Evolutionary conservation across 768 basidiomycete genomes (phyloP).

Genomic region (Pilatotrama ljubarskyi): DNA sequence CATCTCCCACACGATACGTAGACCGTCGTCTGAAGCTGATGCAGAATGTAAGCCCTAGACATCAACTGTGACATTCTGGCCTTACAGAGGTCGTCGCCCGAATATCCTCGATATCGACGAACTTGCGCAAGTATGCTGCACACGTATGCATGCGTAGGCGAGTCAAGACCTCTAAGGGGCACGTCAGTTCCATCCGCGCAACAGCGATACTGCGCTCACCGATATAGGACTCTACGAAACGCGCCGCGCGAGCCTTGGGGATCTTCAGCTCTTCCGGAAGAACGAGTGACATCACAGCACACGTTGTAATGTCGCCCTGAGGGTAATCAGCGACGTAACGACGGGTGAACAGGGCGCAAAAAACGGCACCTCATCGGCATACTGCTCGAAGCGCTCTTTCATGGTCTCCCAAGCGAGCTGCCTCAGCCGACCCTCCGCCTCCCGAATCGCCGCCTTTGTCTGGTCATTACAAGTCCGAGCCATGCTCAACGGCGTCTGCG

Average conservation of each 20-base stretch:
- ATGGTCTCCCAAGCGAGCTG: slow-evolving; percentile 60
- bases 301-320: slow-evolving; percentile 81
- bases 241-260: slow-evolving; percentile 41
- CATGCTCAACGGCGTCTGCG: slow-evolving; percentile 14
- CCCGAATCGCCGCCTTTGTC: slow-evolving; percentile 32
- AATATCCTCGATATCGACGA: slow-evolving; percentile 51
- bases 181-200: not conserved
- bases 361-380: slow-evolving; percentile 55
- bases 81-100: slow-evolving; percentile 54
- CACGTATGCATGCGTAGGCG: slow-evolving; percentile 61
- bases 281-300: slow-evolving; percentile 67
- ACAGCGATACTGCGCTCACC: slow-evolving; percentile 44
- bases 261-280: slow-evolving; percentile 59
- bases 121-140: slow-evolving; percentile 77
- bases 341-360: not conserved
- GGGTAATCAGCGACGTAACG: not conserved
- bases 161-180: slow-evolving; percentile 55
- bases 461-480: slow-evolving; percentile 16
- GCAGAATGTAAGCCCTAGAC: not conserved
- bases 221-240: slow-evolving; percentile 71
- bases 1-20: slow-evolving; percentile 72
- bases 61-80: not conserved
- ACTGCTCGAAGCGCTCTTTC: slow-evolving; percentile 56
- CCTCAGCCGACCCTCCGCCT: slow-evolving; percentile 52
- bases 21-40: slow-evolving; percentile 75